These are phyloP conservation scores for Boletus patriciae DNA, from an alignment of 768 basidiomycete species.

Conservation along the genomic window DNA sequence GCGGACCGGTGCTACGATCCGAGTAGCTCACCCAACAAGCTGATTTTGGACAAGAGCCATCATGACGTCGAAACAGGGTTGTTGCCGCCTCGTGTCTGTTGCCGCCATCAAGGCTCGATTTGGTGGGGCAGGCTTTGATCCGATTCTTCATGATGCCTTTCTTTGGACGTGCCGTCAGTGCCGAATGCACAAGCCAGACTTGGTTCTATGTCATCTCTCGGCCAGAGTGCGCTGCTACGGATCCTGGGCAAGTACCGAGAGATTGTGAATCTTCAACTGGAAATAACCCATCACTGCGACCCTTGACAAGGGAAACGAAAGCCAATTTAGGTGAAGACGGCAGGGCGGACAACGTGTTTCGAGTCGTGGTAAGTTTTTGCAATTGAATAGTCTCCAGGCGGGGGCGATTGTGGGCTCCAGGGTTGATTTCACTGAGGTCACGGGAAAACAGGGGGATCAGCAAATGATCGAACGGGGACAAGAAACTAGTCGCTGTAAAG, in stretches of 20 bases:
- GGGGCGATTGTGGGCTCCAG: background rate
- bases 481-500: background rate
- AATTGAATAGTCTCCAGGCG: conserved; percentile 10
- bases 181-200: background rate
- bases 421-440: background rate
- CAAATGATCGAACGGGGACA: background rate
- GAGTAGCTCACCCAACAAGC: background rate
- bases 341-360: conserved; percentile 15
- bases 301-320: conserved; percentile 1
- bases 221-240: conserved; percentile 12
- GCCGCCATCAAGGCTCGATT: conserved; percentile 1
- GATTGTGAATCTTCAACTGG: background rate
- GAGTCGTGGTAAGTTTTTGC: conserved; percentile 3
- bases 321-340: background rate
- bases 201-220: background rate
- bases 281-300: background rate
- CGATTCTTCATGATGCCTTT: conserved; percentile 1
- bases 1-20: no score
- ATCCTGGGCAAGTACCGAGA: conserved; percentile 1
- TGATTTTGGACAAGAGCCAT: background rate
- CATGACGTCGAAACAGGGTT: background rate
- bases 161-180: background rate
- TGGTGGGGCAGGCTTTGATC: conserved; percentile 9
- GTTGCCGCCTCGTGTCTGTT: conserved; percentile 1
- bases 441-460: conserved; percentile 6